Conservation (phyloP, 2,329 filamentous ascomycete species). For the Pochonia chlamydosporia region DNA sequence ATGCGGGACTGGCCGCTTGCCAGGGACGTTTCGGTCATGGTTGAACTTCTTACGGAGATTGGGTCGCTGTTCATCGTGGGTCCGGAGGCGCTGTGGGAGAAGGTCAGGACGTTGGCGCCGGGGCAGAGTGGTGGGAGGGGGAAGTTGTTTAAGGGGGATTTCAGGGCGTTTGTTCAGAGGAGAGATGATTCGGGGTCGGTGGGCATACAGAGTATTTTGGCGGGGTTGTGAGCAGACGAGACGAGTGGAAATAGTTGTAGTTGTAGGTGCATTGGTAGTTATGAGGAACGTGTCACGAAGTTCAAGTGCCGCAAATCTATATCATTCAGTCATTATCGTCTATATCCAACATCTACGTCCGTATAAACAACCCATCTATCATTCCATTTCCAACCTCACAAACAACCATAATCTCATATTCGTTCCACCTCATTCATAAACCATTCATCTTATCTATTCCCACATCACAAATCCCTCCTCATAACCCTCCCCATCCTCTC, state of each 20-base stretch:
- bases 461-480: conserved; percentile 25
- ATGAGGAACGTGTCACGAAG: neutral
- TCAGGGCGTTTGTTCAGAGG: conserved; percentile 78
- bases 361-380: no score
- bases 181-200: conserved; percentile 77
- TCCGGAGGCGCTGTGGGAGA: conserved; percentile 67
- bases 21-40: conserved; percentile 59
- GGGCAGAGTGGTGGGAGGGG: conserved; percentile 38
- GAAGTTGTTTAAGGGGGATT: conserved; percentile 60
- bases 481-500: conserved; percentile 27
- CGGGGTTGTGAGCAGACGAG: conserved; percentile 45
- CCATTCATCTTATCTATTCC: neutral
- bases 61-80: conserved; percentile 95
- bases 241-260: neutral
- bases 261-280: neutral
- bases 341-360: no score
- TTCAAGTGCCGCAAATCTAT: neutral
- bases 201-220: conserved; percentile 78
- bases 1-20: conserved; percentile 75
- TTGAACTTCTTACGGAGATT: conserved; percentile 88
- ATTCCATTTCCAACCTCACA: no score
- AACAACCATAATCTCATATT: no score
- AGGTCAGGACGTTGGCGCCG: conserved; percentile 53
- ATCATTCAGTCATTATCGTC: conserved; percentile 4
- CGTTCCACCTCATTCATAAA: no score